Evolutionary conservation across 2,329 filamentous ascomycete species (phyloP), one percentile per base, ranked within the genome.

Genomic region (Neoascochyta sp.): DNA sequence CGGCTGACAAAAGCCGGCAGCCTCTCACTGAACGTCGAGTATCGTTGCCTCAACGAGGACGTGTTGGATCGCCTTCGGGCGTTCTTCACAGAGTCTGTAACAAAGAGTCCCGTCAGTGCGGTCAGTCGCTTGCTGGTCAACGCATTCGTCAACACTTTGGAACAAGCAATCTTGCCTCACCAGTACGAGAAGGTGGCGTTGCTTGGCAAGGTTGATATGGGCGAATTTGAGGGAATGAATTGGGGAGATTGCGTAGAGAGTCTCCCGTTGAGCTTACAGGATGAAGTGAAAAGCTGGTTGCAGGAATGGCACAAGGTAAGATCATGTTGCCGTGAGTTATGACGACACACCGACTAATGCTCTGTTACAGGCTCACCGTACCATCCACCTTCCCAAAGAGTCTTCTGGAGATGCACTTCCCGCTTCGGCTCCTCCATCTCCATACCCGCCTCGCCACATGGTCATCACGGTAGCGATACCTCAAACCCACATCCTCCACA

Each of bases 381-480:
- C 35, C 22, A 46, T 53, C 24, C 11, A 43, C 9, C 2, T 62
- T 58, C 25, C 41, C 3, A 39, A 41, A 15, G 25, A 26, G 3
- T 9, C 27, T 3, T 14, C 36, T 2, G 26, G 30, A 7, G 1
- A 54, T 4, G 13, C 23, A 9, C 13, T 27, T 17, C 16, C 43
- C 3, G 19, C 36, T n/a, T 40, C 21, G 39, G 51, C 55, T 3
- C 50, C 52, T 24, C 41, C 33, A 17, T 59, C 52, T 3, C 50
- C 22, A 53, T 61, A 57, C 13, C 67, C 74, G 12, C 70, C 62
- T 39, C 74, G 74, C 12, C 80, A 79, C 9, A 89, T 98, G 47
- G 70, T 83, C 16, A 93, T 98, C 30, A 86, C 89, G 0, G 89
- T 98, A 9, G 87, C 95, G 36, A 79, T 98, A 1, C 90, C 90